phyloP scores from a whole-genome alignment of 2,329 filamentous ascomycete species.

The Phoma sp. region DNA sequence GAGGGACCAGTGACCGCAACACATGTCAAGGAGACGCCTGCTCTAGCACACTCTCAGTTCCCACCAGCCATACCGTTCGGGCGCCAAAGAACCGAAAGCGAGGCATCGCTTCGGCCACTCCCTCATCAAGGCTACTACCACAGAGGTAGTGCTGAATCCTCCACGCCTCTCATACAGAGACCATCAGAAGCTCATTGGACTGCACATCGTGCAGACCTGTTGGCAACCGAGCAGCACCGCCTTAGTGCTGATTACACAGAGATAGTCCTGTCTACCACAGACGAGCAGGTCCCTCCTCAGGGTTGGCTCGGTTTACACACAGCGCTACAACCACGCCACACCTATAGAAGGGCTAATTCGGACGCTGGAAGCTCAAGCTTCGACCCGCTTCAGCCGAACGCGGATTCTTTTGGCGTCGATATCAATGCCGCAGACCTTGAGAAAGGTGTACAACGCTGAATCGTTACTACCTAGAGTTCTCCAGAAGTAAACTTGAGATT shows the following conservation, averaged over 20 bases:
- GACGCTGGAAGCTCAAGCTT: slow-evolving; percentile 17
- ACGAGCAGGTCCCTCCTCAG: neutral
- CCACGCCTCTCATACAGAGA: slow-evolving; percentile 10
- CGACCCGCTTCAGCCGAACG: slow-evolving; percentile 1
- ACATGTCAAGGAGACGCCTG: slow-evolving; percentile 23
- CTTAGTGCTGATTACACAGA: neutral
- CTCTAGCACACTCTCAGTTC: slow-evolving; percentile 27
- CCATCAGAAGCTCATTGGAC: slow-evolving; percentile 17
- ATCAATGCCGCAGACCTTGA: slow-evolving; percentile 12
- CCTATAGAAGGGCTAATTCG: slow-evolving; percentile 22
- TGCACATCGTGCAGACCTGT: slow-evolving; percentile 3
- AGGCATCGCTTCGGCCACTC: slow-evolving; percentile 9
- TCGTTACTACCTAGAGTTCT: too few relatives aligned
- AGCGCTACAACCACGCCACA: slow-evolving; percentile 18
- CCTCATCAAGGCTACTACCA: neutral
- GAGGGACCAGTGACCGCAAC: neutral
- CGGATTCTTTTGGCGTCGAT: slow-evolving; percentile 14
- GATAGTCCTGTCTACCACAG: neutral
- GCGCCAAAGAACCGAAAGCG: slow-evolving; percentile 21
- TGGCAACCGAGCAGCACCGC: slow-evolving; percentile 4
- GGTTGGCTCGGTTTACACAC: slow-evolving; percentile 12
- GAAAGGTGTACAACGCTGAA: neutral
- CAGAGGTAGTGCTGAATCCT: slow-evolving; percentile 14
- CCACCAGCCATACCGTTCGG: slow-evolving; percentile 21
- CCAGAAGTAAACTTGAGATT: too few relatives aligned